Evolutionary conservation across 306 rosid species (phyloP).

Genomic region (Acacia confusa): DNA sequence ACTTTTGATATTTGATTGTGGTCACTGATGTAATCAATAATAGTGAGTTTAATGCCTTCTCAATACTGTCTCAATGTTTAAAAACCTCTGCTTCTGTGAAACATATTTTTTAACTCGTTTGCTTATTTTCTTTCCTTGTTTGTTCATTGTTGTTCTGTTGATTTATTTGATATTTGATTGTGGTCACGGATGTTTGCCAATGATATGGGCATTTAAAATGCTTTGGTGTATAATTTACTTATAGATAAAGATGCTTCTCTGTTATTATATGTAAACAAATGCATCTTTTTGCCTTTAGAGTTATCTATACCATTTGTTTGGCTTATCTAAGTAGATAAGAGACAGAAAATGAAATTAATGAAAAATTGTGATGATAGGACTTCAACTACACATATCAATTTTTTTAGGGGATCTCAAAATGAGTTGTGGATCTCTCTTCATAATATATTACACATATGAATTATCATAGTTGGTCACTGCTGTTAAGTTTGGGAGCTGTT

Average conservation of each 20-base stretch:
- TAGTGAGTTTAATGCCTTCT: neutral
- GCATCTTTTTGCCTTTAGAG: constrained; percentile 13
- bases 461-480: neutral
- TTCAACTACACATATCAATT: no score
- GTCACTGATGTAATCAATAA: neutral
- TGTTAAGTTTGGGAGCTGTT: neutral
- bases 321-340: neutral
- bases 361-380: no score
- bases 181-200: neutral
- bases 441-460: no score
- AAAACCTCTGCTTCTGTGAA: neutral
- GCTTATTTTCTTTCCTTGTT: neutral
- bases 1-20: neutral
- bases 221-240: neutral
- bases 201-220: neutral
- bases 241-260: neutral
- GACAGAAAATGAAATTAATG: no score
- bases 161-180: neutral
- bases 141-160: neutral
- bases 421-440: no score
- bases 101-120: neutral
- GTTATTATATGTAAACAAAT: constrained; percentile 14
- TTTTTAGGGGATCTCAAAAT: no score
- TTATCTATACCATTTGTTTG: constrained; percentile 4
- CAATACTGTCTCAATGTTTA: neutral